Conservation (phyloP, 768 basidiomycete genomes). For the Lentinus tigrinus region DNA sequence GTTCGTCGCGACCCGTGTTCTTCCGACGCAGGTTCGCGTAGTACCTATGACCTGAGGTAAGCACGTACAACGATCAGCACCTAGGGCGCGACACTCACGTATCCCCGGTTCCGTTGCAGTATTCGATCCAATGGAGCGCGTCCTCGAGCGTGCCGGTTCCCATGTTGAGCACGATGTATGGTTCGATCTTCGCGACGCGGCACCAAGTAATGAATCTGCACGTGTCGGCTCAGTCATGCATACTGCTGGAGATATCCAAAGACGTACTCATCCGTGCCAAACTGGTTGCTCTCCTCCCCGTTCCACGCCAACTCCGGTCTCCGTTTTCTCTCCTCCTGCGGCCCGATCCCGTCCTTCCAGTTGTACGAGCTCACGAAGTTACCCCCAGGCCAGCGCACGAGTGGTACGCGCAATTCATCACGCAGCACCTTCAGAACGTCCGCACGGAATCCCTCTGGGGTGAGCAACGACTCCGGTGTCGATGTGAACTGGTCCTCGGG, state of each 20-base stretch:
- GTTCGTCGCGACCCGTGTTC: constrained; percentile 51
- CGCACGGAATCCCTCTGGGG: constrained; percentile 23
- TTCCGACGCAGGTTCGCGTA: constrained; percentile 60
- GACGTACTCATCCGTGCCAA: constrained; percentile 46
- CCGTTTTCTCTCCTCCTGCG: constrained; percentile 46
- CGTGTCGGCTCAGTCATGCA: background rate
- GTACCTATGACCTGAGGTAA: constrained; percentile 20
- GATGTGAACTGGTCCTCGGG: constrained; percentile 20
- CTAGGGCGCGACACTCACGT: constrained; percentile 21
- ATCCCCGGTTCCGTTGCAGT: constrained; percentile 52
- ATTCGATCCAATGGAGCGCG: constrained; percentile 60
- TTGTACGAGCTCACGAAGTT: constrained; percentile 27
- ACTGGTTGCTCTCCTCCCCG: constrained; percentile 58
- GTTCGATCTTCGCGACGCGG: constrained; percentile 48
- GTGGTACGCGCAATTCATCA: constrained; percentile 21
- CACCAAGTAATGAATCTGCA: constrained; percentile 58
- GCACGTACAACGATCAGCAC: background rate
- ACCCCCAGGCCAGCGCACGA: constrained; percentile 26
- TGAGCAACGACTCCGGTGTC: constrained; percentile 21
- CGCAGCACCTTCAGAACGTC: constrained; percentile 23
- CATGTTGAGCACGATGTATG: constrained; percentile 63
- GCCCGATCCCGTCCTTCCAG: constrained; percentile 52
- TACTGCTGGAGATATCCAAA: background rate
- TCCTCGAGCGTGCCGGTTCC: constrained; percentile 62
- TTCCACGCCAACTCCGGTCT: constrained; percentile 63